Conservation (phyloP, 148 eudicot genomes). For the Amaranthus palmeri region DNA sequence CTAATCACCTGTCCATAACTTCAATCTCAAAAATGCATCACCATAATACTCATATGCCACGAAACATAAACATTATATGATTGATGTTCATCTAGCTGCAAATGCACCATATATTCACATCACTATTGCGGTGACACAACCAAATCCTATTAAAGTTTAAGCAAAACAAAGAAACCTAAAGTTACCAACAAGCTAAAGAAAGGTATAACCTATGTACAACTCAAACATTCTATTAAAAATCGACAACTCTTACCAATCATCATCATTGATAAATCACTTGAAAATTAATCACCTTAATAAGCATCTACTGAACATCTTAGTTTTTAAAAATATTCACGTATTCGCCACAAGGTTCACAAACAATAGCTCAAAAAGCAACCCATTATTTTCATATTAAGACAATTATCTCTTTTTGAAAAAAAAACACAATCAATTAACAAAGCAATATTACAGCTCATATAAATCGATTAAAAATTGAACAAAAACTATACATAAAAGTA, state of each 20-base stretch:
- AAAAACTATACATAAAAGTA: background rate
- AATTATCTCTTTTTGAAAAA: background rate
- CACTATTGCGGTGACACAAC: background rate
- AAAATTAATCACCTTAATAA: too few species aligned
- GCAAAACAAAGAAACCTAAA: background rate
- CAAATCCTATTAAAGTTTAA: slow-evolving; percentile 1
- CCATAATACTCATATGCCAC: slow-evolving; percentile 15
- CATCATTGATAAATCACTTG: too few species aligned
- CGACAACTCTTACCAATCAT: background rate
- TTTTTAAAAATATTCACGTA: too few species aligned
- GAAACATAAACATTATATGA: slow-evolving; percentile 5
- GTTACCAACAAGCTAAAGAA: background rate
- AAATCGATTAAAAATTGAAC: slow-evolving; percentile 1
- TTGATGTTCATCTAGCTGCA: slow-evolving; percentile 20
- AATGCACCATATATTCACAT: slow-evolving; percentile 5
- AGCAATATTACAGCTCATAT: background rate
- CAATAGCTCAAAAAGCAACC: background rate
- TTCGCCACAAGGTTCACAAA: background rate
- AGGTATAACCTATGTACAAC: background rate
- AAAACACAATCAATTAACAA: background rate
- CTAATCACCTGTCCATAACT: slow-evolving; percentile 20
- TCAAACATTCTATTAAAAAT: background rate
- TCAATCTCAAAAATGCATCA: slow-evolving; percentile 22
- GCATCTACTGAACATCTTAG: too few species aligned
- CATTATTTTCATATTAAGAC: background rate